phyloP scores from a whole-genome alignment of 2,329 filamentous ascomycete genomes.

The Dissoconium aciculare region DNA sequence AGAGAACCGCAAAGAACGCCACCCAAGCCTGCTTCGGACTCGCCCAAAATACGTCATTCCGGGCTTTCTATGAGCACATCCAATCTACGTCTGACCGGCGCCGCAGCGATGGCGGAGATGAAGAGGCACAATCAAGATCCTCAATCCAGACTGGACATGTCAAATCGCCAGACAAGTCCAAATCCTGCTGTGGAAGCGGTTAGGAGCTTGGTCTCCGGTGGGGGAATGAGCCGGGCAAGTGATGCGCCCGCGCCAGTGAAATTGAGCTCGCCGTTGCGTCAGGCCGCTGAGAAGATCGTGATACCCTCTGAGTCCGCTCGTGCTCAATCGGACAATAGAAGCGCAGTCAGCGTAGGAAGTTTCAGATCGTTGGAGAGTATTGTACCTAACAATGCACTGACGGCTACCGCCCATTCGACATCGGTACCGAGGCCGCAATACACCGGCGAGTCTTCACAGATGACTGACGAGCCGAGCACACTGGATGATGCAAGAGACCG shows the following conservation, averaged over 20 bases:
- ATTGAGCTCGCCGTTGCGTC: constrained; percentile 35
- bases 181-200: constrained; percentile 33
- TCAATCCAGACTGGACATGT: constrained; percentile 8
- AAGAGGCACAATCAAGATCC: constrained; percentile 30
- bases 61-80: not conserved
- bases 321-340: constrained; percentile 35
- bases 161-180: constrained; percentile 31
- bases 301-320: constrained; percentile 28
- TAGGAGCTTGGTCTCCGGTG: constrained; percentile 29
- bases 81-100: constrained; percentile 28
- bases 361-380: constrained; percentile 39
- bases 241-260: constrained; percentile 31
- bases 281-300: constrained; percentile 34
- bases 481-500: constrained; percentile 2
- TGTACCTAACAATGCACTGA: constrained; percentile 20
- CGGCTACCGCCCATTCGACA: constrained; percentile 33
- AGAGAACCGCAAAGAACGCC: too few species aligned
- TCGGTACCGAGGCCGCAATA: constrained; percentile 29
- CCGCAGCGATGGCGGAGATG: constrained; percentile 35
- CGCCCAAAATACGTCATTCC: not conserved
- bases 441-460: constrained; percentile 23
- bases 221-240: constrained; percentile 29
- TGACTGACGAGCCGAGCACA: constrained; percentile 22
- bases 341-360: constrained; percentile 39
- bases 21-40: not conserved